A percentile compares a stretch with the other conserved stretches of the same genome.
These are phyloP conservation scores for Ceratocystis alfenasii DNA, from an alignment of 2,329 filamentous ascomycete genomes.

Conservation along the genomic window DNA sequence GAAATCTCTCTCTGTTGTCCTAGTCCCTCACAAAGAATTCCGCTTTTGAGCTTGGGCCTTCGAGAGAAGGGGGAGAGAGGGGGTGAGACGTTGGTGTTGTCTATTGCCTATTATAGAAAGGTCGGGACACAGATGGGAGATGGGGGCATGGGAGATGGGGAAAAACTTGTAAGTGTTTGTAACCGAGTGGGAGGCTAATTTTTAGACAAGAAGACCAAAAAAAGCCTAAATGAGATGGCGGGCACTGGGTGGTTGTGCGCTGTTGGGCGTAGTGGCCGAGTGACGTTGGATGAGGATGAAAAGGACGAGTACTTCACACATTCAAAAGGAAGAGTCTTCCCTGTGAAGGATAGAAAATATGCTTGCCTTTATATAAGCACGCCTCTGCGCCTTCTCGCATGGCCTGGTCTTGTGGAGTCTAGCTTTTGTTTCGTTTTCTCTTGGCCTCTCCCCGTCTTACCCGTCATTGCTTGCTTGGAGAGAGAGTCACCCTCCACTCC, in stretches of 20 bases:
- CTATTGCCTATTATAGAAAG: not conserved
- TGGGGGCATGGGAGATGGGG: not conserved
- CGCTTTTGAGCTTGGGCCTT: no score
- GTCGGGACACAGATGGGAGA: not conserved
- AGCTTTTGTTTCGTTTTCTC: not conserved
- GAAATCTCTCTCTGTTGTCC: no score
- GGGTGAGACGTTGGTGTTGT: no score
- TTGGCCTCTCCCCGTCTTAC: not conserved
- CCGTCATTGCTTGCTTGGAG: no score
- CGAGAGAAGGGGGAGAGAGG: no score
- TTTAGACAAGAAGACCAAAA: not conserved
- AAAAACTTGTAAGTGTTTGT: not conserved
- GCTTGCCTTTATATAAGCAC: no score
- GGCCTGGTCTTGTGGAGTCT: not conserved
- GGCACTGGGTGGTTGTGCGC: not conserved
- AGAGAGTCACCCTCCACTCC: no score
- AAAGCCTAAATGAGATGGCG: not conserved
- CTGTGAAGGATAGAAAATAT: no score
- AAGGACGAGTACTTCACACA: not conserved
- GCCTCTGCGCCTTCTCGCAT: not conserved
- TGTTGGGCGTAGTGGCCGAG: not conserved
- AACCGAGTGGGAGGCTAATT: not conserved
- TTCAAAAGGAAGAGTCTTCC: not conserved
- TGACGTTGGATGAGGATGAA: not conserved
- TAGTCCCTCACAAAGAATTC: no score